These are phyloP conservation scores for Bondarzewia mesenterica DNA, from an alignment of 1,284 basidiomycete genomes.

Conservation along the genomic window DNA sequence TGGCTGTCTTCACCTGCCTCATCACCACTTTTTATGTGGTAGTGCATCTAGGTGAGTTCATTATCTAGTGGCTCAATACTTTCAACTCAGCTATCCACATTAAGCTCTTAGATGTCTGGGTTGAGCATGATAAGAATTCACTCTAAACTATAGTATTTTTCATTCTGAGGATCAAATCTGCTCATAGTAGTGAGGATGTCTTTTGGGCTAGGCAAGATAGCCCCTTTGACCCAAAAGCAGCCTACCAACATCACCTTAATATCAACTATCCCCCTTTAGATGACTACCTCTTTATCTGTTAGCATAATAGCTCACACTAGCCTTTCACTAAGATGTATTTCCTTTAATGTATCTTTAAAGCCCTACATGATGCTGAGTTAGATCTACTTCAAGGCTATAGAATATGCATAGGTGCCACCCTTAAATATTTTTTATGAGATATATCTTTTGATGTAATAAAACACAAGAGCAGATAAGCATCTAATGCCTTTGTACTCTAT, in stretches of 20 bases:
- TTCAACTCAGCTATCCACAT: background rate
- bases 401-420: conserved; percentile 30
- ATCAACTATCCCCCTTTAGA: background rate
- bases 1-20: background rate
- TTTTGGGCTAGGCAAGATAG: background rate
- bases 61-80: background rate
- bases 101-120: background rate
- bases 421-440: conserved; percentile 28
- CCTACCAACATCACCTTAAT: background rate
- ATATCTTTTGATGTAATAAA: conserved; percentile 28
- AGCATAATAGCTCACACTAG: background rate
- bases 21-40: background rate
- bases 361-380: background rate
- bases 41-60: background rate
- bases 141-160: background rate
- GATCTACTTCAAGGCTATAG: conserved; percentile 21
- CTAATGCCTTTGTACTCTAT: conserved; percentile 23
- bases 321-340: background rate
- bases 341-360: background rate
- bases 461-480: conserved; percentile 25
- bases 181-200: background rate
- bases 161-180: background rate
- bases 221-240: background rate
- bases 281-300: background rate
- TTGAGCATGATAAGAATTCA: background rate